A percentile compares a stretch with the other conserved stretches of the same genome.
Conservation (phyloP, 1,284 basidiomycete genomes). For the Ustilago vetiveriae region DNA sequence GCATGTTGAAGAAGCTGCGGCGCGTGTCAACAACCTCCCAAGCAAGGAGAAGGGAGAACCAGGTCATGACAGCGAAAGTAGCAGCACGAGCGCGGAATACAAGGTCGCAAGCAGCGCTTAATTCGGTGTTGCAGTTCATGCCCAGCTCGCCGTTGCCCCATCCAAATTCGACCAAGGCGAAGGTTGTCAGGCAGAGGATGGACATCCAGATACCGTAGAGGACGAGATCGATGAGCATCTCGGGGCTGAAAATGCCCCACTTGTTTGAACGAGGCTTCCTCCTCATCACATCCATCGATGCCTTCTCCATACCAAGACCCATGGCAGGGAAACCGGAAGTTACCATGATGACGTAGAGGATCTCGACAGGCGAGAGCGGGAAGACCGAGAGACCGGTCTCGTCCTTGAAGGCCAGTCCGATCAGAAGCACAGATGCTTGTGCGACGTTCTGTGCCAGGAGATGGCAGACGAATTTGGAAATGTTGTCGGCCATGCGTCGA, state of each 20-base stretch:
- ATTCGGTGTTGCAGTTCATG: slow-evolving; percentile 62
- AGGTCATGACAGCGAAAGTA: slow-evolving; percentile 64
- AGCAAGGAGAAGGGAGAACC: slow-evolving; percentile 67
- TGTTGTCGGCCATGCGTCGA: slow-evolving; percentile 70
- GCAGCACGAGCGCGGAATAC: slow-evolving; percentile 68
- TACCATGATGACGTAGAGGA: slow-evolving; percentile 71
- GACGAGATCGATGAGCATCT: slow-evolving; percentile 70
- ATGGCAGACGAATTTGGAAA: slow-evolving; percentile 68
- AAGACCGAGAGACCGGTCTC: slow-evolving; percentile 72
- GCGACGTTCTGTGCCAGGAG: slow-evolving; percentile 64
- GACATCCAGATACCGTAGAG: slow-evolving; percentile 77
- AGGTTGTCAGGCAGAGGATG: slow-evolving; percentile 70
- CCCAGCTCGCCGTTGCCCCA: slow-evolving; percentile 61
- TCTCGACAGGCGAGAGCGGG: slow-evolving; percentile 75
- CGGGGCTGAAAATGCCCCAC: slow-evolving; percentile 65
- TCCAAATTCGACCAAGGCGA: slow-evolving; percentile 53
- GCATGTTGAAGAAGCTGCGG: slow-evolving; percentile 66
- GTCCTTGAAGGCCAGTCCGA: slow-evolving; percentile 77
- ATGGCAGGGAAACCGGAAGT: slow-evolving; percentile 67
- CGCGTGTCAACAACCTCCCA: slow-evolving; percentile 67
- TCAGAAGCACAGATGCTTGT: slow-evolving; percentile 68
- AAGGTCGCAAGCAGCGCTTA: slow-evolving; percentile 54
- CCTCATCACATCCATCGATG: slow-evolving; percentile 73
- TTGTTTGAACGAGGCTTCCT: slow-evolving; percentile 68
- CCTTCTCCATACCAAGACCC: slow-evolving; percentile 71